A percentile compares a stretch with the other conserved stretches of the same genome.
These are phyloP conservation scores for Phytophthora agathidicida DNA, from an alignment of 352 stramenopile genomes.

Conservation along the genomic window DNA sequence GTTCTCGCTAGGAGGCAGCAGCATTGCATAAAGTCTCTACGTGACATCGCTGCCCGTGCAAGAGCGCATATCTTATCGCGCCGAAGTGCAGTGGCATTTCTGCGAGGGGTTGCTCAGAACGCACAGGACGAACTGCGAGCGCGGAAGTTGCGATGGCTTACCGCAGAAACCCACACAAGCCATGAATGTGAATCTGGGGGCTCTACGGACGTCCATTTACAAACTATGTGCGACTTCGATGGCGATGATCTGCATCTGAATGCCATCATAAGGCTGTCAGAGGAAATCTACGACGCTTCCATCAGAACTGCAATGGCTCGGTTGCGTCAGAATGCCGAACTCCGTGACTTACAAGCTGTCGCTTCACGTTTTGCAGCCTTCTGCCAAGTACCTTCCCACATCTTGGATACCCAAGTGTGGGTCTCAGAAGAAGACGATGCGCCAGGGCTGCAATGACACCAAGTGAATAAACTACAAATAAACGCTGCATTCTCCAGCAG, in stretches of 20 bases:
- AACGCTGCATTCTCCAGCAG: slow-evolving; percentile 1
- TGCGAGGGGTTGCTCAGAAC: slow-evolving; percentile 29
- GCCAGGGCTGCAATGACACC: background rate
- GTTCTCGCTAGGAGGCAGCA: slow-evolving; percentile 56
- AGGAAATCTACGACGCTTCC: slow-evolving; percentile 23
- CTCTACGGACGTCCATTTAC: background rate
- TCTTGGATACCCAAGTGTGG: background rate
- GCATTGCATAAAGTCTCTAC: slow-evolving; percentile 51
- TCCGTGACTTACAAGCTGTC: slow-evolving; percentile 42
- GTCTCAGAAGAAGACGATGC: background rate
- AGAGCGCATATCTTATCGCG: slow-evolving; percentile 30
- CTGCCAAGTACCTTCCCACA: slow-evolving; percentile 33
- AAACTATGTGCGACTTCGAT: background rate
- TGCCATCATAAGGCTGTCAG: slow-evolving; percentile 13
- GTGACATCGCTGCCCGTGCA: slow-evolving; percentile 48
- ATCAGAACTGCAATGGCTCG: slow-evolving; percentile 27
- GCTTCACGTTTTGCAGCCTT: slow-evolving; percentile 34
- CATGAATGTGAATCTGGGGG: background rate
- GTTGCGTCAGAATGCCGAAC: slow-evolving; percentile 23
- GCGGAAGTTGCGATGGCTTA: slow-evolving; percentile 17
- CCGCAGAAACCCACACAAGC: background rate
- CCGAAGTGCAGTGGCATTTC: slow-evolving; percentile 27
- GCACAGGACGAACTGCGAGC: slow-evolving; percentile 17
- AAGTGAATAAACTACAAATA: slow-evolving; percentile 21
- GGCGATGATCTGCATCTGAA: slow-evolving; percentile 1